Conservation (phyloP, 2,329 filamentous ascomycete species). For the Fusarium sambucinum region DNA sequence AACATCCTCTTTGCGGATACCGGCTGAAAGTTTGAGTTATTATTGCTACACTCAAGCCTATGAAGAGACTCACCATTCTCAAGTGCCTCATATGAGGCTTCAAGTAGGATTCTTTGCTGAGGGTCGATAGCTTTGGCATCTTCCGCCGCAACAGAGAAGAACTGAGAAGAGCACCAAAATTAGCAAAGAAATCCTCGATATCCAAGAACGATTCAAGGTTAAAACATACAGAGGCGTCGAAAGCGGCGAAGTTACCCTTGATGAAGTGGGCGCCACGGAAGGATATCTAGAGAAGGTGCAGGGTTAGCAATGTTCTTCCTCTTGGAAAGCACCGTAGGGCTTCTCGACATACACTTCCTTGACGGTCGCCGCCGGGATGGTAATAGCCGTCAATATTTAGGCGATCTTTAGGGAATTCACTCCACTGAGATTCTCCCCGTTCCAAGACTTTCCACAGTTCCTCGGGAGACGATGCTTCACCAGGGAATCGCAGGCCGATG, state of each 20-base stretch:
- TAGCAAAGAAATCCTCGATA: neutral
- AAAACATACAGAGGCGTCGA: slow-evolving; percentile 60
- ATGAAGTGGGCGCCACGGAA: slow-evolving; percentile 65
- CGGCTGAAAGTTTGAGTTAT: slow-evolving; percentile 51
- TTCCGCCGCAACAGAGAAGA: slow-evolving; percentile 63
- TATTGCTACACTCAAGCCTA: too few relatives aligned
- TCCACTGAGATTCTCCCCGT: slow-evolving; percentile 60
- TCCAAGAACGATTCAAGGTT: too few relatives aligned
- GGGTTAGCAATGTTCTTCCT: slow-evolving; percentile 19
- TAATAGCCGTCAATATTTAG: slow-evolving; percentile 67
- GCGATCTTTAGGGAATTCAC: slow-evolving; percentile 61
- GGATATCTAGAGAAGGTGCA: slow-evolving; percentile 53
- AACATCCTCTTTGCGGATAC: slow-evolving; percentile 58
- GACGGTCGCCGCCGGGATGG: slow-evolving; percentile 63
- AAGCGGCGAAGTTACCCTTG: slow-evolving; percentile 59
- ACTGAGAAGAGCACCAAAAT: slow-evolving; percentile 52
- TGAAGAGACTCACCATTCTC: slow-evolving; percentile 57
- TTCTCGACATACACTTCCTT: slow-evolving; percentile 59
- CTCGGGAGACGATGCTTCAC: slow-evolving; percentile 59
- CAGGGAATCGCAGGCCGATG: slow-evolving; percentile 64
- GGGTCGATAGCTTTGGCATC: slow-evolving; percentile 67
- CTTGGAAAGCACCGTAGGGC: neutral
- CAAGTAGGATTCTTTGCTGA: slow-evolving; percentile 64
- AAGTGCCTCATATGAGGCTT: slow-evolving; percentile 63
- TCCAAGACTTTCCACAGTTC: slow-evolving; percentile 63